Evolutionary conservation across 257 asterid genomes (phyloP), one percentile per base, ranked within the genome.

Genomic region (Ilex aquifolium): DNA sequence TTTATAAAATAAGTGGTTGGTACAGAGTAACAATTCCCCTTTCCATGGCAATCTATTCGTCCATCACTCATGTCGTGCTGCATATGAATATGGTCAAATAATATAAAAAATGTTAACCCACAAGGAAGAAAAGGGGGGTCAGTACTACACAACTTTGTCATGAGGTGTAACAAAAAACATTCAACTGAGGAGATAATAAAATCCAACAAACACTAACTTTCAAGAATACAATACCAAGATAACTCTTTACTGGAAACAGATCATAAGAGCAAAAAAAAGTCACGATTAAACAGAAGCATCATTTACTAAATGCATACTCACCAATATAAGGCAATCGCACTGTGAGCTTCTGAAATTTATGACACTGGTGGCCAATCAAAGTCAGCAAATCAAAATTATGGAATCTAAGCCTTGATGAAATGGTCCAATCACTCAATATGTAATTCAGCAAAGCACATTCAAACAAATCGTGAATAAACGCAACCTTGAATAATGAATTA

Each of bases 401-500:
- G 74, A 57, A 76, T 78, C 94, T 85, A 82, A 84, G 59, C 70
- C 79, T 57, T 79, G 87, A 74, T 78, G 80, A 27, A 53, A 53
- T 53, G 29, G n/a, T 53, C 57, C 57, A 53, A 53, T 3, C n/a
- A 8, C 73, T 68, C 83, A 69, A 73, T 72, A 61, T 74, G 65
- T 65, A 73, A 72, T 70, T 86, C 79, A 83, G 79, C 73, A 59
- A 71, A 60, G 63, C 59, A 67, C 15, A 68, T 60, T 71, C 71
- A 69, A 71, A 74, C 61, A 66, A 61, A 60, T 65, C 80, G 67
- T 59, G 67, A 63, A 65, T 68, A 53, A 61, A 39, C 67, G 65
- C 74, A 77, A 84, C 86, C 69, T 78, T 81, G 81, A 71, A 80
- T 67, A 79, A 73, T 76, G 79, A 79, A 66, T 64, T 72, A 79